phyloP scores from a whole-genome alignment of 2,329 filamentous ascomycete species.

The Aureobasidium sp. region DNA sequence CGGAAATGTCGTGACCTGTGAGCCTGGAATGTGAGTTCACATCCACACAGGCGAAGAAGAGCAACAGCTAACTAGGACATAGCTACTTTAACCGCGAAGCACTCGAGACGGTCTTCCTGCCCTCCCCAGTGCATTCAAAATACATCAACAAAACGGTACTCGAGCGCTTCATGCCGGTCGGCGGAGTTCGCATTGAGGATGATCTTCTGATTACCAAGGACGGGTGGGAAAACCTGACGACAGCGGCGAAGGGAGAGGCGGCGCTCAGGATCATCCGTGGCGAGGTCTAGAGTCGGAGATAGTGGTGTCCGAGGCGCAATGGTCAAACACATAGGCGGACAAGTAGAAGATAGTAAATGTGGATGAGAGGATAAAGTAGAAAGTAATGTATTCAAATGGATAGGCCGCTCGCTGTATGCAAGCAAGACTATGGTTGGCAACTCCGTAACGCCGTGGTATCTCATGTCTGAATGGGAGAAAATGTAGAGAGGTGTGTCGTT shows the following conservation, averaged over 20 bases:
- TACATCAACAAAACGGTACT: slow-evolving; percentile 70
- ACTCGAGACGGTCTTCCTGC: slow-evolving; percentile 64
- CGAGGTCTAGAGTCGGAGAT: background rate
- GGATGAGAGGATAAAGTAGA: background rate
- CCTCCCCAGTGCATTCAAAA: slow-evolving; percentile 61
- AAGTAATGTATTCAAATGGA: background rate
- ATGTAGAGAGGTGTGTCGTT: background rate
- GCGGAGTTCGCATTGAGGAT: slow-evolving; percentile 65
- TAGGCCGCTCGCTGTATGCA: background rate
- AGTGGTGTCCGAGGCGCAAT: background rate
- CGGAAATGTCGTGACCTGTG: slow-evolving; percentile 50
- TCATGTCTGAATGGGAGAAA: background rate
- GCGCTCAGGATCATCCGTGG: slow-evolving; percentile 48
- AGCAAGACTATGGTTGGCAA: background rate
- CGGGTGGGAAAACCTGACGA: slow-evolving; percentile 65
- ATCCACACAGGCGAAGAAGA: background rate
- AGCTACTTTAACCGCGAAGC: slow-evolving; percentile 91
- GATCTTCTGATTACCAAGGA: slow-evolving; percentile 63
- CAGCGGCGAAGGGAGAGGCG: slow-evolving; percentile 60
- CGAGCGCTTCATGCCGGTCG: slow-evolving; percentile 73
- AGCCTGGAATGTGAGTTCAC: slow-evolving; percentile 39
- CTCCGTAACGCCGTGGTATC: slow-evolving; percentile 16
- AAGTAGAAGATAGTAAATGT: background rate
- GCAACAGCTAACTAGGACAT: background rate
- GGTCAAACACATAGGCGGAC: background rate